A percentile compares a stretch with the other conserved stretches of the same genome.
Evolutionary conservation across 2,329 filamentous ascomycete species (phyloP).

Genomic region (Microsporum ferrugineum): DNA sequence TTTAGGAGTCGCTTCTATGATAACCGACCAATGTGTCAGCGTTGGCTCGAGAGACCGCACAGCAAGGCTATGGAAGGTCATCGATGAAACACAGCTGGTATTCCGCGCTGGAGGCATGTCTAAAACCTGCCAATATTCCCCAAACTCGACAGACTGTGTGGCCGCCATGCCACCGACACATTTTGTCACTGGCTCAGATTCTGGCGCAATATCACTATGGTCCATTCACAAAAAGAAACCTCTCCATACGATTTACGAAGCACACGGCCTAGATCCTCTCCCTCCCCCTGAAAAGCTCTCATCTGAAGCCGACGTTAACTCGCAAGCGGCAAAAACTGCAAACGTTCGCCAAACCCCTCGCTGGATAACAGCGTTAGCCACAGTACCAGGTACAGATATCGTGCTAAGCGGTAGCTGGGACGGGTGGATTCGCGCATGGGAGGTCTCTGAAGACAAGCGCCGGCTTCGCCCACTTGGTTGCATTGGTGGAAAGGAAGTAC

Average conservation of each 20-base stretch:
- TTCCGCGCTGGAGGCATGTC: constrained; percentile 62
- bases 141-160: constrained; percentile 85
- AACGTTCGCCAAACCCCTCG: constrained; percentile 54
- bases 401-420: constrained; percentile 93
- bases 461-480: constrained; percentile 61
- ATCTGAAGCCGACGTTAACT: constrained; percentile 56
- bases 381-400: constrained; percentile 80
- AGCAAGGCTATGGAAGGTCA: constrained; percentile 87
- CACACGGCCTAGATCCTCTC: constrained; percentile 72
- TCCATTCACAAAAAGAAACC: constrained; percentile 90
- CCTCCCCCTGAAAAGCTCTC: constrained; percentile 57
- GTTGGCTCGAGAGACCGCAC: constrained; percentile 87
- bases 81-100: constrained; percentile 88
- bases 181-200: constrained; percentile 93
- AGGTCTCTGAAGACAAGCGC: constrained; percentile 69
- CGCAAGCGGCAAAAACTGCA: constrained; percentile 34
- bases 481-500: constrained; percentile 38
- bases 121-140: constrained; percentile 43
- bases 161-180: constrained; percentile 78
- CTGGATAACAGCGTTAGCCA: constrained; percentile 80
- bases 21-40: constrained; percentile 77
- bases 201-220: constrained; percentile 78
- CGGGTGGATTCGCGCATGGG: constrained; percentile 76
- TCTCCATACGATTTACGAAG: constrained; percentile 63
- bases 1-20: constrained; percentile 68